Percentiles rank a stretch among this genome's conserved stretches.
phyloP scores from a whole-genome alignment of 805 yeast genomes.

The Starmerella powellii region DNA sequence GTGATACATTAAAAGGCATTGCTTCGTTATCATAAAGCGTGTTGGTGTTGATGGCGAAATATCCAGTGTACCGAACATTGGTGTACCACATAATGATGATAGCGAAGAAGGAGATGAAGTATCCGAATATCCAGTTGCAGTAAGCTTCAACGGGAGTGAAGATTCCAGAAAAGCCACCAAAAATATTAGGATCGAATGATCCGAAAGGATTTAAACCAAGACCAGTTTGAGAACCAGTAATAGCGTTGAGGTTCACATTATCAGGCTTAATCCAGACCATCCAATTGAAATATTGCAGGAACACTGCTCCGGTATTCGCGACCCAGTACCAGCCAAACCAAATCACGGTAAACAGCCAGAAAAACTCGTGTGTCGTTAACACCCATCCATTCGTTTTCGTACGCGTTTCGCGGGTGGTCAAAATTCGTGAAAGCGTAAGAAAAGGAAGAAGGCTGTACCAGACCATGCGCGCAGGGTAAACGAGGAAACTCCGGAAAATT shows the following conservation, averaged over 20 bases:
- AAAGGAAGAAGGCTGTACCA: constrained; percentile 49
- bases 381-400: constrained; percentile 48
- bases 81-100: constrained; percentile 32
- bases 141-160: constrained; percentile 7
- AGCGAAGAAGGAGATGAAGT: constrained; percentile 27
- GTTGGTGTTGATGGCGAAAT: constrained; percentile 41
- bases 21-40: constrained; percentile 35
- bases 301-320: constrained; percentile 52
- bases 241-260: constrained; percentile 45
- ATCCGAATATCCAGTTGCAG: constrained; percentile 28
- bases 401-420: constrained; percentile 32
- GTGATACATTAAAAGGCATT: constrained; percentile 36
- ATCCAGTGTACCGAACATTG: constrained; percentile 40
- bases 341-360: constrained; percentile 33
- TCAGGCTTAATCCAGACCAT: constrained; percentile 44
- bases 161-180: constrained; percentile 6
- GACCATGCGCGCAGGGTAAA: constrained; percentile 40
- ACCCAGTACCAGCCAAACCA: constrained; percentile 51
- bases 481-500: constrained; percentile 44
- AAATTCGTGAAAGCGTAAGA: constrained; percentile 36
- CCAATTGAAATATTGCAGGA: constrained; percentile 52
- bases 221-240: constrained; percentile 42
- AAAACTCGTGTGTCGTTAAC: constrained; percentile 40
- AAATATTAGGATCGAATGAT: constrained; percentile 34
- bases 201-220: constrained; percentile 41